Evolutionary conservation across 306 rosid genomes (phyloP).

Genomic region (Cajanus cajan): DNA sequence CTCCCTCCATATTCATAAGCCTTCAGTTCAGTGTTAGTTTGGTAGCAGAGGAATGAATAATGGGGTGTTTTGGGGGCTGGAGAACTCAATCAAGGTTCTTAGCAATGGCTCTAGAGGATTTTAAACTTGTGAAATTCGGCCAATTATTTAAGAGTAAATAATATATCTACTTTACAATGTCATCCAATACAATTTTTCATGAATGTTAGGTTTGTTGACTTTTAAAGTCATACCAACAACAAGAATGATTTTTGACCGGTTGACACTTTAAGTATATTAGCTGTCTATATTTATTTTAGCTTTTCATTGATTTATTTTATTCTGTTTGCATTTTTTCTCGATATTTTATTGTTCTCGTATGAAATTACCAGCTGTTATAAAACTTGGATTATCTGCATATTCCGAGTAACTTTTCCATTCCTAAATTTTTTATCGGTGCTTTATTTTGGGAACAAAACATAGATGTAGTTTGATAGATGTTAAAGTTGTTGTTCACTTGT

Average conservation of each 20-base stretch:
- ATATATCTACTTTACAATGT: too few relatives aligned
- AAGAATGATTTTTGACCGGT: too few relatives aligned
- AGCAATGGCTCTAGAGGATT: not conserved
- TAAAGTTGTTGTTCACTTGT: not conserved
- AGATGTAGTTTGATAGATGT: not conserved
- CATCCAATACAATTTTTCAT: too few relatives aligned
- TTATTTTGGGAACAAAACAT: not conserved
- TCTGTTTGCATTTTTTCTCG: not conserved
- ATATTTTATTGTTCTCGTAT: not conserved
- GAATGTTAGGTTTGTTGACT: too few relatives aligned
- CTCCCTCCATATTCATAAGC: not conserved
- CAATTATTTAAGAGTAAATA: not conserved
- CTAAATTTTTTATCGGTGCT: not conserved
- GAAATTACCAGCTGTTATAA: not conserved
- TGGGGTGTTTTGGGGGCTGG: not conserved
- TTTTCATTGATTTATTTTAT: not conserved
- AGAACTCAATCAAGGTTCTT: not conserved
- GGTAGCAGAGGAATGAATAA: not conserved
- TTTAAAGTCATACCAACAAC: too few relatives aligned
- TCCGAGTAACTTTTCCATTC: not conserved
- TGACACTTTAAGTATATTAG: not conserved
- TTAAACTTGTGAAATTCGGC: not conserved
- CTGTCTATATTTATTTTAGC: not conserved
- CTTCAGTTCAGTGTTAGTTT: not conserved
- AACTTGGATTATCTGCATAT: not conserved